Base-by-base conservation (phyloP, 306 rosid genomes). In the Oxytropis ochrocephala region DNA sequence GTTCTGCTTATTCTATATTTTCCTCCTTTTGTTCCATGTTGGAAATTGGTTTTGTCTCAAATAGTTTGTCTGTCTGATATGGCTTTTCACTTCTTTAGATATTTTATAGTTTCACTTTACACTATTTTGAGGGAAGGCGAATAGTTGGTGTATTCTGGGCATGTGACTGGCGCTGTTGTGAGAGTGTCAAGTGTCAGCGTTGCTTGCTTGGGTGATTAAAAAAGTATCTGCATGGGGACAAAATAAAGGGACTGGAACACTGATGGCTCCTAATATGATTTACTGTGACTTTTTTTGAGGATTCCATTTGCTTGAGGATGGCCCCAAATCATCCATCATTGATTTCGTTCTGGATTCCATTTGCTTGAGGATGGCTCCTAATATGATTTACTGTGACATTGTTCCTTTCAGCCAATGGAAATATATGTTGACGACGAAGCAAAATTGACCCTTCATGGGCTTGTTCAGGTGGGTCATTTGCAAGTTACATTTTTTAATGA, bases 361-460 rank as follows among this genome's bases (percentile, higher is more conserved):
- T 88, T 79, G 91, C 96, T 60, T 87, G 89, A 80, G 92, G 96
- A 87, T 83, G 85, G 86, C 83, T 55, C 84, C 97, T 91, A 91
- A 91, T 89, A 76, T 87, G 87, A 86, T 95, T 89, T 89, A 82
- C 85, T 84, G 78, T 91, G 87, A 87, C 85, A 75, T 91, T 95
- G 87, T 91, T 87, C 91, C 86, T 95, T 95, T 87, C 99, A 95
- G 99, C 99, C 99, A 16, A 95, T 95, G 99, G 99, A 95, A 95
- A 95, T 95, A 62, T 95, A 95, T 86, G 99, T 95, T 43, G 99
- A 95, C 1, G 97, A 95, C 0, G 99, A 95, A 83, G 97, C 99
- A 62, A 95, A 95, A 76, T 69, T 95, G 97, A 95, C 99, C 55
- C 86, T 95, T 74, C 97, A 94, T 48, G 99, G 99, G 48, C 97